Percentiles rank a stretch among this genome's conserved stretches.
Conservation (phyloP, 805 yeast genomes). For the Kluyveromyces aestuarii region DNA sequence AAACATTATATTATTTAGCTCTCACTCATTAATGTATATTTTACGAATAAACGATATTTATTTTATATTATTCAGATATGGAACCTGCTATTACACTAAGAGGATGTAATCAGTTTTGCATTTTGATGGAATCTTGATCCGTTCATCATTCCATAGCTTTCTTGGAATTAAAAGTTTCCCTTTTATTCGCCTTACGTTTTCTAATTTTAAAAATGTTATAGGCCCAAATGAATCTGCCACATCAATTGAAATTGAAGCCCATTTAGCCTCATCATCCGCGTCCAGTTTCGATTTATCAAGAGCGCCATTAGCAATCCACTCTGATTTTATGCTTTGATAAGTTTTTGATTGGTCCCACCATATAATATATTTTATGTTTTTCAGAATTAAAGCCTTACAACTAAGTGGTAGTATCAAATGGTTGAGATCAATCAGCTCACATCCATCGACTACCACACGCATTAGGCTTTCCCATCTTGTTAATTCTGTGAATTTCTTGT, state of each 20-base stretch:
- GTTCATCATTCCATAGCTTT: background rate
- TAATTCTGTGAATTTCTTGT: slow-evolving; percentile 17
- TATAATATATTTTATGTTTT: slow-evolving; percentile 6
- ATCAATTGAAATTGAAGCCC: background rate
- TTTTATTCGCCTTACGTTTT: background rate
- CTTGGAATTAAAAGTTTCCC: background rate
- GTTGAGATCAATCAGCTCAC: slow-evolving; percentile 18
- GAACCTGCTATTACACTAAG: background rate
- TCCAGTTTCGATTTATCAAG: slow-evolving; percentile 26
- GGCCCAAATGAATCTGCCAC: background rate
- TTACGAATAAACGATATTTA: background rate
- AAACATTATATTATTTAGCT: background rate
- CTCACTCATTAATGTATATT: background rate
- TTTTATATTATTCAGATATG: background rate
- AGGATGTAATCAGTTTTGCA: background rate
- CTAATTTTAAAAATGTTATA: background rate
- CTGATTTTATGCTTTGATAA: slow-evolving; percentile 55
- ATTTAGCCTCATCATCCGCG: slow-evolving; percentile 22
- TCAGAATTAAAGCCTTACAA: slow-evolving; percentile 14
- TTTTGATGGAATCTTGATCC: background rate
- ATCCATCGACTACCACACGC: slow-evolving; percentile 9
- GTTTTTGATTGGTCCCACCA: slow-evolving; percentile 52
- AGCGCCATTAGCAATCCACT: background rate
- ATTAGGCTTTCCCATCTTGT: slow-evolving; percentile 23
- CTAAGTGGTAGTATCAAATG: slow-evolving; percentile 15